Percentiles rank a stretch among this genome's conserved stretches.
These are phyloP conservation scores for Cladosporium sp. DNA, from an alignment of 2,329 filamentous ascomycete genomes.

Conservation along the genomic window DNA sequence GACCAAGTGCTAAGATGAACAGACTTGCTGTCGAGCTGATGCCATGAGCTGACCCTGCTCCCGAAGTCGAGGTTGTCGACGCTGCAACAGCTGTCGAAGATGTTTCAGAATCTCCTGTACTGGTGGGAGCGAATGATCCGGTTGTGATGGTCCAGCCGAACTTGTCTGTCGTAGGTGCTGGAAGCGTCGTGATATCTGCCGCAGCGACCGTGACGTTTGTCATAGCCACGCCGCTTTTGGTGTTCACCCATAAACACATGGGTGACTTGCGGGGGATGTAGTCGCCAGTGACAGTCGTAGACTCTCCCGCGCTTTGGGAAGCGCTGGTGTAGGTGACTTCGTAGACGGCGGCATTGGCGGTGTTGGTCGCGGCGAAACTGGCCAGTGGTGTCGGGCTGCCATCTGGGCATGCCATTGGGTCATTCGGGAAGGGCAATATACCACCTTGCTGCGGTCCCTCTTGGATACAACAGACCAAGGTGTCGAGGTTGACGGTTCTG, in stretches of 20 bases:
- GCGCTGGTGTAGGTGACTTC: constrained; percentile 23
- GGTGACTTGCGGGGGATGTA: constrained; percentile 22
- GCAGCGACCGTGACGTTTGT: constrained; percentile 23
- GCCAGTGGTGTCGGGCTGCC: constrained; percentile 24
- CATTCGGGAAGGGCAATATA: constrained; percentile 14
- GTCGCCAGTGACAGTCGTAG: constrained; percentile 18
- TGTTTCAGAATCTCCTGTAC: not conserved
- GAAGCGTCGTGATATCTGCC: constrained; percentile 23
- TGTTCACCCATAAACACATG: constrained; percentile 25
- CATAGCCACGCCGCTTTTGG: constrained; percentile 21
- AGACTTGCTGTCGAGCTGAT: not conserved
- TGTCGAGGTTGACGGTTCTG: constrained; percentile 20
- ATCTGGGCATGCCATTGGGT: constrained; percentile 16
- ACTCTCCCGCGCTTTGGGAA: not conserved
- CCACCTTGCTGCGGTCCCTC: constrained; percentile 17
- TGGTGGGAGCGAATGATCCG: not conserved
- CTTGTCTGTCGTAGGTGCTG: constrained; percentile 3
- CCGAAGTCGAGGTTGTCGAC: not conserved
- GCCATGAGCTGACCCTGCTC: not conserved
- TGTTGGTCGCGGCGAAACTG: constrained; percentile 27
- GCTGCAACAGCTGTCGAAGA: not conserved
- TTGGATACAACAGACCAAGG: constrained; percentile 22
- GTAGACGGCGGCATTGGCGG: constrained; percentile 22
- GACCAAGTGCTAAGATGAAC: not conserved
- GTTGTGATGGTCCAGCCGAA: not conserved